Evolutionary conservation across 495 filamentous ascomycete genomes (phyloP), one percentile per base, ranked within the genome.

Genomic region (Cudoniella acicularis): DNA sequence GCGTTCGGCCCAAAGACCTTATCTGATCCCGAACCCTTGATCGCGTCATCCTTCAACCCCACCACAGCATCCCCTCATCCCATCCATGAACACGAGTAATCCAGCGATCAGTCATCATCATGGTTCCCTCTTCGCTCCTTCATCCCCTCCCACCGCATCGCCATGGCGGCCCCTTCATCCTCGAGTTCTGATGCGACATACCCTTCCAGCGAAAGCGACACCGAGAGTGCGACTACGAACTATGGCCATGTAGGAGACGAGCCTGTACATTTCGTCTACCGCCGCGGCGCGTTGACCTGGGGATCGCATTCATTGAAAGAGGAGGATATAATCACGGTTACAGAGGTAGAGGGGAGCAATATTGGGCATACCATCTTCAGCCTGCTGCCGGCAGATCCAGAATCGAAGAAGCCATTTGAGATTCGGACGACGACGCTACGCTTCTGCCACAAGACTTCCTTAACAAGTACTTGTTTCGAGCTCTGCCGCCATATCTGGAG

Each of bases 251-350:
- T 59, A 16, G 42, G 10, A n/a, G 56, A 55, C 27, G 46, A 57
- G 16, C 52, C 52, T 27, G 41, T 50, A 2, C 45, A 52, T 18
- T 47, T 59, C 22, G 26, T 41, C n/a, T 63, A 59, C 41, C 18
- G 26, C 23, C 51, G 54, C 21, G 63, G 58, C 16, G 23, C 9
- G 11, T 25, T 66, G 17, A 16, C 27, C 6, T 57, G 57, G 56
- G 24, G n/a, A 24, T 18, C 36, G 16, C 27, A 23, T 24, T 30
- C 51, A 48, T 30, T 64, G 3, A 71, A 70, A 17, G 54, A 61
- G 40, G 70, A 75, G 30, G 64, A 76, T 45, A 59, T 79, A 10
- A 54, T 78, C 18, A 60, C 70, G 11, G 64, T 77, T 21, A 54
- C 65, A 1, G 62, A 53, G 13, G 53, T 41, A 1, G 13, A 59